phyloP scores from a whole-genome alignment of 306 rosid genomes.

The Quillaja saponaria region DNA sequence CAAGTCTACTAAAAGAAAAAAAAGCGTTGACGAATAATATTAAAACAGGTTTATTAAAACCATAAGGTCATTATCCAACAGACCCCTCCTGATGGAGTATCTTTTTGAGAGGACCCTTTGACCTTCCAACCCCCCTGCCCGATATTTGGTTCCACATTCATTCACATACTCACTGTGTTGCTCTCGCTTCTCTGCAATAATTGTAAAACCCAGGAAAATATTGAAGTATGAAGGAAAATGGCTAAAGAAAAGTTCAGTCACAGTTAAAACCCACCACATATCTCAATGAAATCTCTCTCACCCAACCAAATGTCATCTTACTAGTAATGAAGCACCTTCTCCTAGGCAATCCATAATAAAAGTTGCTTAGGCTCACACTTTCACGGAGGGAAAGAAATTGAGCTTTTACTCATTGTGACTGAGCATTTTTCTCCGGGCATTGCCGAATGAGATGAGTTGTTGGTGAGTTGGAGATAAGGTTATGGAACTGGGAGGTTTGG shows the following conservation, averaged over 20 bases:
- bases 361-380: conserved; percentile 37
- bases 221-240: neutral
- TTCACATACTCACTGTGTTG: no score
- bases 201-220: conserved; percentile 38
- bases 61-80: conserved; percentile 38
- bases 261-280: conserved; percentile 29
- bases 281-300: conserved; percentile 36
- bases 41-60: conserved; percentile 6
- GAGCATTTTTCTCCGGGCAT: conserved; percentile 13
- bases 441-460: conserved; percentile 36
- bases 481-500: conserved; percentile 47
- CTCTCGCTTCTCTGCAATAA: conserved; percentile 11
- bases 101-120: conserved; percentile 42
- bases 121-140: conserved; percentile 7
- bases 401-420: neutral
- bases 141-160: no score
- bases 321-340: conserved; percentile 32
- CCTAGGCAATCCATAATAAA: conserved; percentile 33
- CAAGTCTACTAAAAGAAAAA: no score
- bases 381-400: conserved; percentile 8
- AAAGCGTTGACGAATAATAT: conserved; percentile 39
- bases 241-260: conserved; percentile 9
- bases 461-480: conserved; percentile 53
- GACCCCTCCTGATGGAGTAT: conserved; percentile 23
- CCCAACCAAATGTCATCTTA: conserved; percentile 35